phyloP scores from a whole-genome alignment of 2,329 filamentous ascomycete genomes.

The Mollisiaceae sp. region DNA sequence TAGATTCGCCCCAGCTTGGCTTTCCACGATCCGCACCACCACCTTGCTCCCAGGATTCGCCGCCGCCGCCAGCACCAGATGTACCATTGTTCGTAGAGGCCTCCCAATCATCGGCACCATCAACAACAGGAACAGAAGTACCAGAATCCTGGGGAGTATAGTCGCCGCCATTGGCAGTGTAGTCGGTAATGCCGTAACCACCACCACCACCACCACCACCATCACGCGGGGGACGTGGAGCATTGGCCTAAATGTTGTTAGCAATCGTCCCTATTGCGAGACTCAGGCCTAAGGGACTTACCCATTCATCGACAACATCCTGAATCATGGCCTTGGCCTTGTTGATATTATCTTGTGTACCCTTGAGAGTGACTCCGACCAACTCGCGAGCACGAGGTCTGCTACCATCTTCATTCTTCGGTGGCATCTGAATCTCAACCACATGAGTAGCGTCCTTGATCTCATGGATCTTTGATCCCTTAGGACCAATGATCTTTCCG shows the following conservation, averaged over 20 bases:
- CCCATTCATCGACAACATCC: conserved; percentile 25
- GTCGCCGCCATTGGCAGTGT: background rate
- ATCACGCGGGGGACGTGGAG: conserved; percentile 21
- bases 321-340: conserved; percentile 18
- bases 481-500: conserved; percentile 20
- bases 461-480: conserved; percentile 21
- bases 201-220: background rate
- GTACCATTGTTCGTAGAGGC: background rate
- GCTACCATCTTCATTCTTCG: conserved; percentile 14
- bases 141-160: background rate
- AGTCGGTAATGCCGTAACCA: background rate
- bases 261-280: background rate
- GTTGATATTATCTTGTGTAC: conserved; percentile 7
- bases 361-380: conserved; percentile 19
- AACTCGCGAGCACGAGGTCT: conserved; percentile 13
- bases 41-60: background rate
- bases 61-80: background rate
- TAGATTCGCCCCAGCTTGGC: too few species aligned
- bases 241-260: conserved; percentile 12
- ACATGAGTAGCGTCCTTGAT: conserved; percentile 5
- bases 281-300: background rate
- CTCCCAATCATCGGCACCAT: background rate
- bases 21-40: background rate
- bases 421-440: conserved; percentile 22
- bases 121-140: background rate